Percentiles rank a stretch among this genome's conserved stretches.
These are phyloP conservation scores for Fusarium sp. DNA, from an alignment of 2,329 filamentous ascomycete species.

Conservation along the genomic window DNA sequence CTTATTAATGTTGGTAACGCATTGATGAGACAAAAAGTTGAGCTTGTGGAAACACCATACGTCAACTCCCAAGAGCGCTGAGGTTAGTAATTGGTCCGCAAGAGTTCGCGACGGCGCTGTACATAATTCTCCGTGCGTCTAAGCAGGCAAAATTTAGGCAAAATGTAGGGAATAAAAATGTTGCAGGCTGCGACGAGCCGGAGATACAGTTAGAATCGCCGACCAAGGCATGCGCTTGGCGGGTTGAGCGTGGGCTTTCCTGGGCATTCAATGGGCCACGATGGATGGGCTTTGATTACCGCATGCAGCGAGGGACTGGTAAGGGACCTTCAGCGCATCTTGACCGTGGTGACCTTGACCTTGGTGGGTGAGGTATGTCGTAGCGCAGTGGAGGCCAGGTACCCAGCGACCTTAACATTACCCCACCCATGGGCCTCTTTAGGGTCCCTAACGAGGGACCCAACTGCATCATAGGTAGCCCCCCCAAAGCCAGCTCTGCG, in stretches of 20 bases:
- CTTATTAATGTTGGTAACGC: constrained; percentile 25
- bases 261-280: constrained; percentile 4
- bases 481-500: constrained; percentile 33
- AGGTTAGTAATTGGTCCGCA: constrained; percentile 15
- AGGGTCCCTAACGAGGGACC: constrained; percentile 25
- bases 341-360: background rate
- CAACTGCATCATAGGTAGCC: constrained; percentile 43
- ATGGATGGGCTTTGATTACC: constrained; percentile 2
- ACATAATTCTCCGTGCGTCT: constrained; percentile 12
- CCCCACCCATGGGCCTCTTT: constrained; percentile 25
- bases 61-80: constrained; percentile 30
- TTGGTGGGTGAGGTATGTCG: background rate
- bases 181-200: constrained; percentile 1
- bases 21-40: constrained; percentile 24
- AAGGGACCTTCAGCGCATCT: background rate
- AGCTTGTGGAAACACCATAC: constrained; percentile 37
- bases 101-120: constrained; percentile 10
- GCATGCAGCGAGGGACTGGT: constrained; percentile 1
- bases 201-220: constrained; percentile 18
- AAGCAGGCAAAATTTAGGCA: constrained; percentile 24
- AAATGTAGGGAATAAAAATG: constrained; percentile 1
- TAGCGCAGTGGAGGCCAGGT: constrained; percentile 8
- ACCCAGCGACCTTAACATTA: constrained; percentile 22
- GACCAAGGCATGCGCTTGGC: background rate
- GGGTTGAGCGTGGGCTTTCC: background rate